phyloP scores from a whole-genome alignment of 192 early-diverging fungal genomes.

The Cladochytrium replicatum region DNA sequence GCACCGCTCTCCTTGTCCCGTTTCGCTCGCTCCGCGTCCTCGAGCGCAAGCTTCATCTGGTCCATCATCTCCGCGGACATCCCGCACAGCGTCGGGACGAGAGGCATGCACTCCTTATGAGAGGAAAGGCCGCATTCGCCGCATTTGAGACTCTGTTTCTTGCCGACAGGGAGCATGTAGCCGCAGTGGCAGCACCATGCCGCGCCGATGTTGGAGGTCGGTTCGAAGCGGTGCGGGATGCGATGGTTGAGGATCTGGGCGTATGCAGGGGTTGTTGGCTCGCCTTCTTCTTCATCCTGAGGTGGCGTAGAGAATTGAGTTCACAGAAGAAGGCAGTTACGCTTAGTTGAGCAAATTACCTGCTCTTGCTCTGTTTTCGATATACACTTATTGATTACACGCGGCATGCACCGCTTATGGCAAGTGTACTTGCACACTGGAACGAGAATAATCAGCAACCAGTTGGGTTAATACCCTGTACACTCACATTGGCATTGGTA shows the following conservation, averaged over 20 bases:
- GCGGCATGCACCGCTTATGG: conserved; percentile 74
- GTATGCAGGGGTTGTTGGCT: conserved; percentile 58
- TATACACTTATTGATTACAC: conserved; percentile 90
- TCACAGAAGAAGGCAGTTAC: background rate
- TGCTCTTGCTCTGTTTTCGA: conserved; percentile 18
- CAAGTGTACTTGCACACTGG: conserved; percentile 83
- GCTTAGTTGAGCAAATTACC: conserved; percentile 12
- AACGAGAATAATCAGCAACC: conserved; percentile 3
- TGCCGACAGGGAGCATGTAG: conserved; percentile 43
- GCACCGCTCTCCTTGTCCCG: conserved; percentile 8
- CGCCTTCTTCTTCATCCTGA: conserved; percentile 57
- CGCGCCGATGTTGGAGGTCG: conserved; percentile 67
- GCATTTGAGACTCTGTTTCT: conserved; percentile 27
- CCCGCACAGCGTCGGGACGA: conserved; percentile 38
- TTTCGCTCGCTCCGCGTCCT: conserved; percentile 26
- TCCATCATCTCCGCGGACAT: conserved; percentile 30
- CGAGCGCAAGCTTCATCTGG: conserved; percentile 30
- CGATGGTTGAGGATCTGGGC: conserved; percentile 64
- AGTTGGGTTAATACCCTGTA: background rate
- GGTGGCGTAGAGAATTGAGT: background rate
- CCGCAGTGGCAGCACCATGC: conserved; percentile 98
- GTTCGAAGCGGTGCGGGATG: conserved; percentile 92
- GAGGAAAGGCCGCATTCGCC: conserved; percentile 25
- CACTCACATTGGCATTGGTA: conserved; percentile 79
- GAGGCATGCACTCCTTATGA: conserved; percentile 28